These are phyloP conservation scores for Boletus chippewaensis DNA, from an alignment of 1,284 basidiomycete species.

Conservation along the genomic window DNA sequence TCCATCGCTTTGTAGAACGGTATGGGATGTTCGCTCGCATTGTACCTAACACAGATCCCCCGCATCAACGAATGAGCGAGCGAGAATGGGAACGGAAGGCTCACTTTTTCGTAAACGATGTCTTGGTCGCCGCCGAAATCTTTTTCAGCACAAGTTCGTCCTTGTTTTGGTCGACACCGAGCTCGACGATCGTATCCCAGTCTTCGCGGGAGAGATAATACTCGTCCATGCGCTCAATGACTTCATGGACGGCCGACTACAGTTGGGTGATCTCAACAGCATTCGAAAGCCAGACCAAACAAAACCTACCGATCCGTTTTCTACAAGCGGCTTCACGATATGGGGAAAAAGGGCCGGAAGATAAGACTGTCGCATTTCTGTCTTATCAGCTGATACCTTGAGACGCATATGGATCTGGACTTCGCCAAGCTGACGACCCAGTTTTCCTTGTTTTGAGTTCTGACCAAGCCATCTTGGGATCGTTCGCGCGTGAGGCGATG, in stretches of 20 bases:
- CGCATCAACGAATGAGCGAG: neutral
- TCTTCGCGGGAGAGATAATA: conserved; percentile 93
- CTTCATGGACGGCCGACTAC: conserved; percentile 74
- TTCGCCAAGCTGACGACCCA: conserved; percentile 78
- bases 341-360: conserved; percentile 79
- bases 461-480: conserved; percentile 85
- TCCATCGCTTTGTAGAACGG: conserved; percentile 84
- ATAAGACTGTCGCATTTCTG: conserved; percentile 88
- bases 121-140: conserved; percentile 77
- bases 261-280: neutral
- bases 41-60: conserved; percentile 56
- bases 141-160: conserved; percentile 76
- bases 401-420: conserved; percentile 94
- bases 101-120: conserved; percentile 80
- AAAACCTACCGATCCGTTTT: conserved; percentile 55
- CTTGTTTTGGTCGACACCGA: conserved; percentile 79
- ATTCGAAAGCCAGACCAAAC: neutral
- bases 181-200: conserved; percentile 92
- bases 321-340: conserved; percentile 74
- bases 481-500: conserved; percentile 1
- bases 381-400: conserved; percentile 82
- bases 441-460: conserved; percentile 88
- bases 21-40: conserved; percentile 80
- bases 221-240: conserved; percentile 88
- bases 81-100: neutral